Evolutionary conservation across 495 filamentous ascomycete genomes (phyloP).

Genomic region (Hypoxylon rickii): DNA sequence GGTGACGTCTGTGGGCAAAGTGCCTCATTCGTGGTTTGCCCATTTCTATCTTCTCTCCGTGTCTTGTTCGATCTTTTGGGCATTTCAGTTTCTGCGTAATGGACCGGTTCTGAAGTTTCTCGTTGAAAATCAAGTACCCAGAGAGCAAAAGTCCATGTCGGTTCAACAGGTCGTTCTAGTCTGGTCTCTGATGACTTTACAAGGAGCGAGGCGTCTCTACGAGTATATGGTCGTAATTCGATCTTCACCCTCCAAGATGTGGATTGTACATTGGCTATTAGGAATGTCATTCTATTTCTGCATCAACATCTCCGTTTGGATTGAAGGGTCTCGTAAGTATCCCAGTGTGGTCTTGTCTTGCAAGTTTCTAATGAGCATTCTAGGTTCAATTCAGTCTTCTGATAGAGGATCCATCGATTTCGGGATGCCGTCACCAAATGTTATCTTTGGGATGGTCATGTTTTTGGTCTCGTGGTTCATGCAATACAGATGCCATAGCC

Average conservation of each 20-base stretch:
- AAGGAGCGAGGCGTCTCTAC: conserved; percentile 73
- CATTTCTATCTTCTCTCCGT: conserved; percentile 84
- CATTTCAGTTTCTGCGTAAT: conserved; percentile 61
- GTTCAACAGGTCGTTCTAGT: conserved; percentile 67
- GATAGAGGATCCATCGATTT: conserved; percentile 29
- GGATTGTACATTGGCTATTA: conserved; percentile 77
- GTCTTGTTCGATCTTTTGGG: conserved; percentile 77
- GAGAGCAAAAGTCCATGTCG: conserved; percentile 55
- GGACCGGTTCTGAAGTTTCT: conserved; percentile 57
- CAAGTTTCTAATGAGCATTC: conserved; percentile 22
- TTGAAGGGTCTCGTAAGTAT: conserved; percentile 76
- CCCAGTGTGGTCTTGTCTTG: not conserved
- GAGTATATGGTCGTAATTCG: conserved; percentile 70
- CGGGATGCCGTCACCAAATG: conserved; percentile 60
- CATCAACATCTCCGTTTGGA: conserved; percentile 77
- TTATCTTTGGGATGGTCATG: conserved; percentile 61
- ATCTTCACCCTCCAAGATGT: conserved; percentile 72
- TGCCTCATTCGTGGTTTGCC: conserved; percentile 86
- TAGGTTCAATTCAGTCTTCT: conserved; percentile 32
- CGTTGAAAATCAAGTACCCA: conserved; percentile 37
- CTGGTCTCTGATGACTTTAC: conserved; percentile 73
- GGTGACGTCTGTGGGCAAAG: conserved; percentile 49
- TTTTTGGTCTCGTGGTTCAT: conserved; percentile 76
- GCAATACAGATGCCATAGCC: conserved; percentile 80
- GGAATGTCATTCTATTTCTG: conserved; percentile 78